These are phyloP conservation scores for Xylaria cubensis DNA, from an alignment of 495 filamentous ascomycete genomes.

Conservation along the genomic window DNA sequence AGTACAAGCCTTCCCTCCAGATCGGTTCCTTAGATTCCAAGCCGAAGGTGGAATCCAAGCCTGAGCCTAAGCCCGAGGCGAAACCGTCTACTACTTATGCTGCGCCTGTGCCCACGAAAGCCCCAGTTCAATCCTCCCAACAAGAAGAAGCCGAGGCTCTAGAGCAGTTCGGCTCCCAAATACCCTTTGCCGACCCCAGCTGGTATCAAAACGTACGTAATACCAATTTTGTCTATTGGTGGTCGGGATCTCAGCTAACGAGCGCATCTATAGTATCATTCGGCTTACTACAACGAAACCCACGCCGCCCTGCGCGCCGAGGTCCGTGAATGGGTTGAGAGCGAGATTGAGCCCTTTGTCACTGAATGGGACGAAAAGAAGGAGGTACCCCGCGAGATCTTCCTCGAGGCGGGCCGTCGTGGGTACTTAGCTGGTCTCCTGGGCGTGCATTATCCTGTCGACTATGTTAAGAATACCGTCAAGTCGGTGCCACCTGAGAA, in stretches of 20 bases:
- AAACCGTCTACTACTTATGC: slow-evolving; percentile 61
- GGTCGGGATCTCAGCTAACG: neutral
- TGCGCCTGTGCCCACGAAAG: slow-evolving; percentile 57
- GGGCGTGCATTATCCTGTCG: slow-evolving; percentile 77
- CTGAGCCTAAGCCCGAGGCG: slow-evolving; percentile 54
- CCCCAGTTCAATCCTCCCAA: slow-evolving; percentile 50
- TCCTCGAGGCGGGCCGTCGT: slow-evolving; percentile 91
- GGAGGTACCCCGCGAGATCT: slow-evolving; percentile 84
- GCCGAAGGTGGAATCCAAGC: slow-evolving; percentile 58
- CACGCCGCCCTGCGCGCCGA: slow-evolving; percentile 90
- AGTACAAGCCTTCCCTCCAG: slow-evolving; percentile 86
- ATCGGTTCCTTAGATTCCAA: slow-evolving; percentile 92
- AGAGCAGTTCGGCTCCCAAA: slow-evolving; percentile 83
- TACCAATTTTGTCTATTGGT: neutral
- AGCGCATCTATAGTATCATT: slow-evolving; percentile 77
- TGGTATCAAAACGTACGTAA: slow-evolving; percentile 90
- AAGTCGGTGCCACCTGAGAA: slow-evolving; percentile 82
- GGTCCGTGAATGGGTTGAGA: slow-evolving; percentile 89
- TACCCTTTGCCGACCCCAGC: slow-evolving; percentile 89
- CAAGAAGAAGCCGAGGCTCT: slow-evolving; percentile 69
- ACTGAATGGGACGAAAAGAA: slow-evolving; percentile 97
- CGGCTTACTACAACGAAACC: slow-evolving; percentile 92
- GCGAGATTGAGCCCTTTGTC: slow-evolving; percentile 87
- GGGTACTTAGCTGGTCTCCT: slow-evolving; percentile 92
- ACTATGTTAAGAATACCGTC: slow-evolving; percentile 73